phyloP scores from a whole-genome alignment of 192 early-diverging fungal species.

The Endogone sp. region DNA sequence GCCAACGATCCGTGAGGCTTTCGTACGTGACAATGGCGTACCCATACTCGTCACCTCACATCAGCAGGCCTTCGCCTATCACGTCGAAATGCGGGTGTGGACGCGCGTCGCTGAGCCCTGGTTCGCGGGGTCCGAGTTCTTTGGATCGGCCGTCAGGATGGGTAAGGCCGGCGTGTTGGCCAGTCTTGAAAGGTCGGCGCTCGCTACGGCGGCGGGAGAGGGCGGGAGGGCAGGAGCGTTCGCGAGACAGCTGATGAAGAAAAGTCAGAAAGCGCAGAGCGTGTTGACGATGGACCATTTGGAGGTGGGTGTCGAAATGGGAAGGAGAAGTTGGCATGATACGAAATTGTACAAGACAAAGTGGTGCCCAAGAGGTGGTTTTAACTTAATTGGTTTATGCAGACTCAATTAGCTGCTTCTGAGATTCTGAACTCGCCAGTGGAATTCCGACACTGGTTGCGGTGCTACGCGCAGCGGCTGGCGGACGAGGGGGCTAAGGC shows the following conservation, averaged over 20 bases:
- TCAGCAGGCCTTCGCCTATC: conserved; percentile 62
- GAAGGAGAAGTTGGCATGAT: not conserved
- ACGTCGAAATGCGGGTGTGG: conserved; percentile 61
- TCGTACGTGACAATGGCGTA: conserved; percentile 56
- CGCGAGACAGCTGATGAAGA: conserved; percentile 32
- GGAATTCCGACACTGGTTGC: conserved; percentile 59
- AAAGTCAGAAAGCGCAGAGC: conserved; percentile 18
- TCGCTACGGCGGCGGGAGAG: conserved; percentile 14
- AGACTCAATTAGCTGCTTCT: conserved; percentile 53
- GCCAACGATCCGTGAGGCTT: conserved; percentile 48
- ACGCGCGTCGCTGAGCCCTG: conserved; percentile 59
- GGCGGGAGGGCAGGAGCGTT: conserved; percentile 18
- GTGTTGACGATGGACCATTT: conserved; percentile 7
- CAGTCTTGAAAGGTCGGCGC: conserved; percentile 21
- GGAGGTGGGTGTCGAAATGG: conserved; percentile 1
- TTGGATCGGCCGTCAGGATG: conserved; percentile 22
- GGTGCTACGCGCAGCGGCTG: conserved; percentile 60
- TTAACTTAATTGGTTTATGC: not conserved
- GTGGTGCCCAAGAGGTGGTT: no score
- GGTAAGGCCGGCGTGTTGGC: conserved; percentile 9
- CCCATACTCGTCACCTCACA: conserved; percentile 61
- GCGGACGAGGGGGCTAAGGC: conserved; percentile 57
- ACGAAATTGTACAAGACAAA: no score
- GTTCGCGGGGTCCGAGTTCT: conserved; percentile 47
- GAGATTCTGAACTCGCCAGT: conserved; percentile 45